phyloP scores from a whole-genome alignment of 179 eudicot species.

The Corrigiola litoralis region DNA sequence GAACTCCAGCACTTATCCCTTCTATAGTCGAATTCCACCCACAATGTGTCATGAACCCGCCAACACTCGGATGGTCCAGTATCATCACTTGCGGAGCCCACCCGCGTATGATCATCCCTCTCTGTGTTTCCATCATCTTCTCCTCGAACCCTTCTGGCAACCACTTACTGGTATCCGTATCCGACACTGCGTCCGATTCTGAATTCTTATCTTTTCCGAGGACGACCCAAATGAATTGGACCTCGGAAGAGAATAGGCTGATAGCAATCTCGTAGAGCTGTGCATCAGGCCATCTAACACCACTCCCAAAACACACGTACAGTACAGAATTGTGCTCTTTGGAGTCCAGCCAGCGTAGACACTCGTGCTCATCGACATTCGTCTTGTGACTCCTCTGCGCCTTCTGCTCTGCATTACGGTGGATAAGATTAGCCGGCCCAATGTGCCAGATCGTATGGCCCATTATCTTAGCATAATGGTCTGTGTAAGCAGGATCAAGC shows the following conservation, averaged over 20 bases:
- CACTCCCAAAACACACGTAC: constrained; percentile 9
- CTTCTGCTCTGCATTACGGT: neutral
- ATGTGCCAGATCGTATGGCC: constrained; percentile 1
- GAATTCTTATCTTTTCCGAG: constrained; percentile 1
- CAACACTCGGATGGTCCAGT: neutral
- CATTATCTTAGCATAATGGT: neutral
- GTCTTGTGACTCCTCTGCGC: neutral
- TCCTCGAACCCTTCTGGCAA: constrained; percentile 13
- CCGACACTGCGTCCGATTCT: neutral
- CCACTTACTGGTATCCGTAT: neutral
- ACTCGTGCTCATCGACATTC: neutral
- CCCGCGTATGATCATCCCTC: constrained; percentile 9
- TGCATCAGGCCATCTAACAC: neutral
- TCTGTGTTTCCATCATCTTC: neutral
- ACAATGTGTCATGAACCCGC: constrained; percentile 13
- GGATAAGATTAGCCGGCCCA: neutral
- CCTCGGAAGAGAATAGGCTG: neutral
- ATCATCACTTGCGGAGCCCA: constrained; percentile 16
- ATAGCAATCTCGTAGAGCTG: constrained; percentile 3
- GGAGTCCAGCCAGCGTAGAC: neutral
- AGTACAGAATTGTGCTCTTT: neutral
- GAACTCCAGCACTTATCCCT: constrained; percentile 7
- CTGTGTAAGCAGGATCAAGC: neutral
- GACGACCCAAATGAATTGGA: constrained; percentile 1
- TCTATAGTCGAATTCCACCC: constrained; percentile 10